Evolutionary conservation across 2,329 filamentous ascomycete genomes (phyloP), one percentile per base, ranked within the genome.

Genomic region (Penicillium polonicum): DNA sequence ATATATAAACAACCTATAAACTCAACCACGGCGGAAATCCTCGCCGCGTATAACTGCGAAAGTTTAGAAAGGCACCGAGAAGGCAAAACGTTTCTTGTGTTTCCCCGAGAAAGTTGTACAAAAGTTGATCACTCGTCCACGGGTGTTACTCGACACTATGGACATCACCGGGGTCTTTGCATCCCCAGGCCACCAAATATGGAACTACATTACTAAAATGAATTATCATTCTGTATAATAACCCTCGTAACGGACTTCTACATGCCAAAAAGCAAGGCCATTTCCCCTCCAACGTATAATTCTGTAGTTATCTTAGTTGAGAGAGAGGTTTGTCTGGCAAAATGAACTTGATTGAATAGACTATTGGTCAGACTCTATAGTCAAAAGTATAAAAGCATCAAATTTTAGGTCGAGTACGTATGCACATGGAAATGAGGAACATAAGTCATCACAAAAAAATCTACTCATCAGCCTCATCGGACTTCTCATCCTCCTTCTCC

Each of bases 401-500:
- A 53, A 57, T 57, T 57, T 57, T 57, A 48, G 55, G 55, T 53
- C 52, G 42, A 57, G 49, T 57, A 60, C 56, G 61, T 65, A 67
- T 67, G 65, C 55, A 58, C 55, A 58, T 54, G 23, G 25, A 51
- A 43, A 43, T 15, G 29, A 33, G 19, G 55, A 50, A 58, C 55
- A 57, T 57, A 57, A 57, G 42, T 60, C 52, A 67, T 59, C 54
- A 36, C 62, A 38, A 38, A 38, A 52, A 55, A 55, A 60, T 65
- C 61, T 71, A 72, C 64, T 71, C 73, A 58, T 76, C 75, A 65
- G 82, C 81, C 36, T 82, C 82, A 42, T 80, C 82, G 57, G 80
- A 79, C 65, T 84, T 80, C 35, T 80, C 81, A 51, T 80, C 82
- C 52, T 80, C 83, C 65, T 81, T 82, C 43, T 79, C 79, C 36